phyloP scores from a whole-genome alignment of 352 stramenopile genomes.

The Globisporangium cederbergense region DNA sequence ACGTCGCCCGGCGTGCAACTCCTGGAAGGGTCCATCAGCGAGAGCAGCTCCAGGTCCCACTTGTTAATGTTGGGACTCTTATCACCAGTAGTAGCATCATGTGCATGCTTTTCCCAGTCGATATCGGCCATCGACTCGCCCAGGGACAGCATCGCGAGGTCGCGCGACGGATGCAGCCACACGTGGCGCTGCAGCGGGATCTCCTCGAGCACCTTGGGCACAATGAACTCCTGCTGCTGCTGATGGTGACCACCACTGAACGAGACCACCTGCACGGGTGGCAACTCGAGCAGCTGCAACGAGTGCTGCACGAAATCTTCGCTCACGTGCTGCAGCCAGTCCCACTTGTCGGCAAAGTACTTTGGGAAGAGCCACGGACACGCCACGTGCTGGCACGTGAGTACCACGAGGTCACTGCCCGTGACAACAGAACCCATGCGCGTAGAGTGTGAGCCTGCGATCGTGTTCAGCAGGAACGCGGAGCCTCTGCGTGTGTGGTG shows the following conservation, averaged over 20 bases:
- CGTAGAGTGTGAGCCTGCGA: background rate
- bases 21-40: constrained; percentile 19
- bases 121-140: constrained; percentile 25
- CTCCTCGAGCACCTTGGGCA: constrained; percentile 45
- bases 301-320: constrained; percentile 71
- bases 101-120: constrained; percentile 20
- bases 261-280: constrained; percentile 1
- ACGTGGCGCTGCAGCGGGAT: constrained; percentile 50
- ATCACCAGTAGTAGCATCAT: background rate
- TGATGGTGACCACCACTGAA: background rate
- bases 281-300: constrained; percentile 52
- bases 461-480: constrained; percentile 45
- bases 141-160: constrained; percentile 59
- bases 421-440: background rate
- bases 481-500: constrained; percentile 40
- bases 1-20: constrained; percentile 30
- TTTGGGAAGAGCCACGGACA: constrained; percentile 77
- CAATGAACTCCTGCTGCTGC: constrained; percentile 5
- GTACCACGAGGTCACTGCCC: constrained; percentile 24
- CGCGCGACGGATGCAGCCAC: constrained; percentile 46
- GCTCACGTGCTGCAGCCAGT: constrained; percentile 82
- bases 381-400: constrained; percentile 81
- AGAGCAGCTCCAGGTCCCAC: constrained; percentile 36
- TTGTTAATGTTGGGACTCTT: constrained; percentile 4
- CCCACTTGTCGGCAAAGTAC: constrained; percentile 76